Percentiles rank a stretch among this genome's conserved stretches.
These are phyloP conservation scores for Debaryomyces fabryi DNA, from an alignment of 1,139 yeast species.

Conservation along the genomic window DNA sequence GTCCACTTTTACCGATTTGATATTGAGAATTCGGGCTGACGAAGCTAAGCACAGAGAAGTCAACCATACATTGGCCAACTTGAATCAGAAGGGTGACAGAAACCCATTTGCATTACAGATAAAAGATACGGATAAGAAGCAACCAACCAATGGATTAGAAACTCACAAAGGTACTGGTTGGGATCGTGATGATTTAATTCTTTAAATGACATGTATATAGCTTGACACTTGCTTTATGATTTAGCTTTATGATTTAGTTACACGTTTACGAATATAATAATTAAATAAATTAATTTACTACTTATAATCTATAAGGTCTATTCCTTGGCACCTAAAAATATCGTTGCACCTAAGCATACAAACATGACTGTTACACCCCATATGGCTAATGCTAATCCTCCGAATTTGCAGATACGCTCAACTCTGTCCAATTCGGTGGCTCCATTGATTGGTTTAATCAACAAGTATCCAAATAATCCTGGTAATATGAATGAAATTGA, in stretches of 20 bases:
- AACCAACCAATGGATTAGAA: slow-evolving; percentile 57
- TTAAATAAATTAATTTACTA: neutral
- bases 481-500: slow-evolving; percentile 92
- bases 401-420: slow-evolving; percentile 51
- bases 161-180: slow-evolving; percentile 57
- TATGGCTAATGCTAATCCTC: slow-evolving; percentile 60
- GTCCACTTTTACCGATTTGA: slow-evolving; percentile 61
- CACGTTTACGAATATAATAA: neutral
- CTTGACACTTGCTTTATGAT: neutral
- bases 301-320: slow-evolving; percentile 16
- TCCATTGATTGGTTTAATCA: slow-evolving; percentile 52
- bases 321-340: slow-evolving; percentile 61
- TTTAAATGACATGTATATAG: slow-evolving; percentile 10
- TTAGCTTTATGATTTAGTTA: neutral
- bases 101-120: slow-evolving; percentile 67
- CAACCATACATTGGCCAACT: slow-evolving; percentile 74
- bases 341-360: slow-evolving; percentile 75
- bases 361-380: slow-evolving; percentile 85
- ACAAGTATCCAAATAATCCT: slow-evolving; percentile 80
- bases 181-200: slow-evolving; percentile 58
- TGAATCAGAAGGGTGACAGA: slow-evolving; percentile 55
- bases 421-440: slow-evolving; percentile 38
- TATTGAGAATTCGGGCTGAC: slow-evolving; percentile 60
- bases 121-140: slow-evolving; percentile 42
- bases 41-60: slow-evolving; percentile 80